Percentiles rank a stretch among this genome's conserved stretches.
phyloP scores from a whole-genome alignment of 1,139 yeast genomes.

The Blastobotrys malaysiensis region DNA sequence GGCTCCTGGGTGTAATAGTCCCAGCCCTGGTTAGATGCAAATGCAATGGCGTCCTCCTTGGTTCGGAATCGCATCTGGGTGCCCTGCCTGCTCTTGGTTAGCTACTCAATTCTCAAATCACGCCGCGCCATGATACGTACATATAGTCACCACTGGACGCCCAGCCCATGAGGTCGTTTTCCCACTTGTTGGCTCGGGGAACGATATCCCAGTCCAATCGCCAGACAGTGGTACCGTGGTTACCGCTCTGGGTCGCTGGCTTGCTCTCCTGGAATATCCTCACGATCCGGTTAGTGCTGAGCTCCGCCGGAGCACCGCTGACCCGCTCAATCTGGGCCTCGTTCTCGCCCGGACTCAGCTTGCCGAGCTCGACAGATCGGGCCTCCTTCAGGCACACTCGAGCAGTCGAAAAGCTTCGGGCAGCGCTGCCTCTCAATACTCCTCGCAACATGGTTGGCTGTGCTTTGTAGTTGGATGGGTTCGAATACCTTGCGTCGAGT shows the following conservation, averaged over 20 bases:
- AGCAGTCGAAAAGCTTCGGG: constrained; percentile 12
- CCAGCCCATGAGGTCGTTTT: constrained; percentile 83
- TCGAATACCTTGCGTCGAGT: neutral
- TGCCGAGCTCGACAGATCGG: neutral
- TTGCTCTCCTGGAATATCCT: constrained; percentile 74
- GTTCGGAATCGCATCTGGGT: constrained; percentile 71
- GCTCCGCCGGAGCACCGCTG: constrained; percentile 75
- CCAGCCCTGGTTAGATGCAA: constrained; percentile 84
- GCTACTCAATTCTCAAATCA: neutral
- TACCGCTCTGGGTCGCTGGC: constrained; percentile 78
- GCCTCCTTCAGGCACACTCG: constrained; percentile 8
- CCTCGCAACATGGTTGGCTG: neutral
- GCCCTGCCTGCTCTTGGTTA: constrained; percentile 45
- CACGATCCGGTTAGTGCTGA: constrained; percentile 59
- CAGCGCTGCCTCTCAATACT: constrained; percentile 9
- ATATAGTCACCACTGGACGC: constrained; percentile 76
- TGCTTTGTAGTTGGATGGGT: neutral
- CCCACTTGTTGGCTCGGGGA: constrained; percentile 81
- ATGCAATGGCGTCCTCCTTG: constrained; percentile 70
- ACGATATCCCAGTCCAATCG: constrained; percentile 79
- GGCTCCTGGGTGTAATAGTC: constrained; percentile 80
- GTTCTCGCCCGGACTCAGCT: constrained; percentile 7
- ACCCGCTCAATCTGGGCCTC: constrained; percentile 50
- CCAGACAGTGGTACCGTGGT: constrained; percentile 48
- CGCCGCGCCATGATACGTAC: constrained; percentile 29